Base-by-base conservation (phyloP, 1,139 yeast species). In the Debaryomycetaceae sp. region DNA sequence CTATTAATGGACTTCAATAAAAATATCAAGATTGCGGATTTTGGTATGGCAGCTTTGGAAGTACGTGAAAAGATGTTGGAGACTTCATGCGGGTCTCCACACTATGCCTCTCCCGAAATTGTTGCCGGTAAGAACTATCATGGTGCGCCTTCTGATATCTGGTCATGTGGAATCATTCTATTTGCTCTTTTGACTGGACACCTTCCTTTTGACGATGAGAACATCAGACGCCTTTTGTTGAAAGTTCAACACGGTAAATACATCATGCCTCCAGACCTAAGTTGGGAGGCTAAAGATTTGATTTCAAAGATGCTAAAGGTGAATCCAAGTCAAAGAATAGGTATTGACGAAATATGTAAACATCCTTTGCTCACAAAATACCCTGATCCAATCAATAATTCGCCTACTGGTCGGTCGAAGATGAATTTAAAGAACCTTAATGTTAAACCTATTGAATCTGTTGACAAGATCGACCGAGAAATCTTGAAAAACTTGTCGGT, bases 41-140 rank as follows among this genome's bases (percentile, higher is more conserved):
- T 93, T 63, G 99, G 99, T 36, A 95, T 93, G 99, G 99, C 99
- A n/a, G 99, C 99, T 2, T 72, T 93, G 41, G 99, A 93, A 64
- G 84, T 95, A 36, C 80, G 81, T 46, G 95, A 86, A 55, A 80
- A 87, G 56, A 69, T 93, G 59, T 74, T 95, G 46, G 97, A 93
- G 63, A 93, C 99, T 1, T 85, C 95, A 31, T 93, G 99, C 68
- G 99, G 99, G 1, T 89, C 97, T 22, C 99, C 99, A 22, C 99
- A 95, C 66, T 93, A 93, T 66, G 99, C 99, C 1, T 88, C 97
- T 11, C 99, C 99, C 0, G 99, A 93, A 64, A 93, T 93, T 53
- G 97, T 93, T 4, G 88, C 96, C 8, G 99, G 99, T 39, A 81
- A 85, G 52, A 87, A 83, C 49, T 93, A 93, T 63, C 98, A 93